Conservation (phyloP, 192 early-diverging fungal species). For the Chytriomyces confervae region DNA sequence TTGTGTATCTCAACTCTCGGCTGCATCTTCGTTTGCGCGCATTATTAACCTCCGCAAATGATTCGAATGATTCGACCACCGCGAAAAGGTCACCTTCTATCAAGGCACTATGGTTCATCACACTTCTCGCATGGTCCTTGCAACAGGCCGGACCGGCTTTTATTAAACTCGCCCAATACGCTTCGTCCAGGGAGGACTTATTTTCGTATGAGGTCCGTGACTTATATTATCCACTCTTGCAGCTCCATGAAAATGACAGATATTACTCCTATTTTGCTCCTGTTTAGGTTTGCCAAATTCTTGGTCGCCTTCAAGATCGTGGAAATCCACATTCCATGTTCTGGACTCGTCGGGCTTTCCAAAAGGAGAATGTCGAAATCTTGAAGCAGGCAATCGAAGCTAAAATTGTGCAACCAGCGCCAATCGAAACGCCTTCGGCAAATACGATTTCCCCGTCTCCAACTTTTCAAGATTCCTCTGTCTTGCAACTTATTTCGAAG, state of each 20-base stretch:
- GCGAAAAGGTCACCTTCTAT: background rate
- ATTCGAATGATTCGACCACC: background rate
- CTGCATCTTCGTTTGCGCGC: background rate
- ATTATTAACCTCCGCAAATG: background rate
- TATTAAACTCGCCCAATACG: conserved; percentile 93
- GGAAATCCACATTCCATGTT: conserved; percentile 78
- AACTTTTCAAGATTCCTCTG: background rate
- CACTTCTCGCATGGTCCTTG: conserved; percentile 76
- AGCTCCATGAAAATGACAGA: conserved; percentile 45
- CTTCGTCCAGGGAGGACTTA: conserved; percentile 87
- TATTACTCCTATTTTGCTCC: conserved; percentile 64
- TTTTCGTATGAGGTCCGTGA: conserved; percentile 21
- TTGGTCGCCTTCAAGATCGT: conserved; percentile 82
- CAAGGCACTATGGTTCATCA: conserved; percentile 82
- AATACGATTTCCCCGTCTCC: no score
- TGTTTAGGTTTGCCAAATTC: conserved; percentile 53
- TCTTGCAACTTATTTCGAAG: background rate
- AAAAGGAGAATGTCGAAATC: conserved; percentile 44
- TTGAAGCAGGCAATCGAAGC: conserved; percentile 38
- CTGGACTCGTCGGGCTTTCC: conserved; percentile 69
- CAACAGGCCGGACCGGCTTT: conserved; percentile 92
- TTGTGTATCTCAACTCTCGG: conserved; percentile 41
- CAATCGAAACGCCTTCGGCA: no score
- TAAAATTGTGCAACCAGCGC: no score
- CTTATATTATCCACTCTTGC: background rate